A percentile compares a stretch with the other conserved stretches of the same genome.
These are phyloP conservation scores for Scedosporium aurantiacum DNA, from an alignment of 2,329 filamentous ascomycete genomes.

Conservation along the genomic window DNA sequence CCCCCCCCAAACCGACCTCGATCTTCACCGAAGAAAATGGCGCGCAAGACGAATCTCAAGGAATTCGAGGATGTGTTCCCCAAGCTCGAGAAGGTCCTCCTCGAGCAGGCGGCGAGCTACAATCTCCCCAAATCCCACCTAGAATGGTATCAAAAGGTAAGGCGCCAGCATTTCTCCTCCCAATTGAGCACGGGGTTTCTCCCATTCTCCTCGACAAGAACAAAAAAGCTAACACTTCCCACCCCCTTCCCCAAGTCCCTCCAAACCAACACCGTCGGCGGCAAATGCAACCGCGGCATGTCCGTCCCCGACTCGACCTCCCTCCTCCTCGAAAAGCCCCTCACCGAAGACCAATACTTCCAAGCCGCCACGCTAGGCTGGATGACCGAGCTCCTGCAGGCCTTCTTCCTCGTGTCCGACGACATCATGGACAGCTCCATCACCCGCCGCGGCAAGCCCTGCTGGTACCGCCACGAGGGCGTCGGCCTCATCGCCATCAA, in stretches of 20 bases:
- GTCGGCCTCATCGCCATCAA: constrained; percentile 98
- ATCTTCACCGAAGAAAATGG: constrained; percentile 32
- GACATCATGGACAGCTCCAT: constrained; percentile 98
- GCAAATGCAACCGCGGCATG: constrained; percentile 98
- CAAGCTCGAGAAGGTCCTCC: constrained; percentile 69
- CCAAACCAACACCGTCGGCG: constrained; percentile 77
- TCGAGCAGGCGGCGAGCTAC: constrained; percentile 69
- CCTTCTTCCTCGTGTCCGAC: constrained; percentile 96
- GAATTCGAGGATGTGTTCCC: constrained; percentile 90
- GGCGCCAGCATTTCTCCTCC: constrained; percentile 10
- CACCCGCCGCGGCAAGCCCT: constrained; percentile 86
- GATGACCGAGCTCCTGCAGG: constrained; percentile 96
- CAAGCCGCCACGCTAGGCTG: constrained; percentile 80
- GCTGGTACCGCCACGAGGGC: constrained; percentile 85
- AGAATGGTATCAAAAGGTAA: constrained; percentile 77
- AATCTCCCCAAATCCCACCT: constrained; percentile 71
- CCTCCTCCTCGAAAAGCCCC: constrained; percentile 59
- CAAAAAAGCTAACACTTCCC: neutral
- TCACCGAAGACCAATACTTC: constrained; percentile 78
- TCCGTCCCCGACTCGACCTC: constrained; percentile 88
- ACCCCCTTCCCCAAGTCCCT: constrained; percentile 48
- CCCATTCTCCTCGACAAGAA: too few relatives aligned
- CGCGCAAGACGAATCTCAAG: constrained; percentile 63
- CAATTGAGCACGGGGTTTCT: neutral
- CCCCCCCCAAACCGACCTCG: neutral